Evolutionary conservation across 164 flowering plant species (phyloP).

Genomic region (Paratinospora sagittata): DNA sequence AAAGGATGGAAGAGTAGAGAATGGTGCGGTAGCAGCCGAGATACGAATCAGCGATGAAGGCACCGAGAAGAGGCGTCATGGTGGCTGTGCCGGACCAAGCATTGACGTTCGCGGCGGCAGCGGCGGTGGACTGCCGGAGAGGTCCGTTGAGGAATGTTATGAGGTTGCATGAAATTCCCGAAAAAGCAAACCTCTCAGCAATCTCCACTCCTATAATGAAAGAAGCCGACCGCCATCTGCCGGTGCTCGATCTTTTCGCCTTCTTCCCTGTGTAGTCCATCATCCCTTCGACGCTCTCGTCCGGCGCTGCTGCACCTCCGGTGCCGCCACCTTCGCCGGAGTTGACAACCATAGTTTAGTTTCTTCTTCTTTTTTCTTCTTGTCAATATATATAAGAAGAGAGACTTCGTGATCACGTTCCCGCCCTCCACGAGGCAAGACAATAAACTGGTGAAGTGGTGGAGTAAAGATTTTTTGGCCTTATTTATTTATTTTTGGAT

Average conservation of each 20-base stretch:
- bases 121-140: slow-evolving; percentile 30
- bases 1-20: slow-evolving; percentile 10
- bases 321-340: too few relatives aligned
- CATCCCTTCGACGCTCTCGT: slow-evolving; percentile 17
- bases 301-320: too few relatives aligned
- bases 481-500: too few relatives aligned
- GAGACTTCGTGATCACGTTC: too few relatives aligned
- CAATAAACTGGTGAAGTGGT: too few relatives aligned
- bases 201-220: slow-evolving; percentile 50
- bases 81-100: slow-evolving; percentile 29
- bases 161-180: slow-evolving; percentile 40
- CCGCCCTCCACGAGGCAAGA: too few relatives aligned
- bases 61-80: slow-evolving; percentile 27
- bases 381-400: too few relatives aligned
- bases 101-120: slow-evolving; percentile 31
- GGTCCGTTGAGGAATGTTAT: slow-evolving; percentile 49
- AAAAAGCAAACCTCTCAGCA: slow-evolving; percentile 52
- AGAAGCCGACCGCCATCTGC: slow-evolving; percentile 51
- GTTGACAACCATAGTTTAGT: too few relatives aligned
- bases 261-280: slow-evolving; percentile 41
- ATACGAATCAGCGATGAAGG: slow-evolving; percentile 8
- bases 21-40: slow-evolving; percentile 5
- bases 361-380: too few relatives aligned
- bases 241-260: slow-evolving; percentile 28
- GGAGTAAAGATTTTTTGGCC: too few relatives aligned